Evolutionary conservation across 164 flowering plant genomes (phyloP).

Genomic region (Euptelea pleiosperma): DNA sequence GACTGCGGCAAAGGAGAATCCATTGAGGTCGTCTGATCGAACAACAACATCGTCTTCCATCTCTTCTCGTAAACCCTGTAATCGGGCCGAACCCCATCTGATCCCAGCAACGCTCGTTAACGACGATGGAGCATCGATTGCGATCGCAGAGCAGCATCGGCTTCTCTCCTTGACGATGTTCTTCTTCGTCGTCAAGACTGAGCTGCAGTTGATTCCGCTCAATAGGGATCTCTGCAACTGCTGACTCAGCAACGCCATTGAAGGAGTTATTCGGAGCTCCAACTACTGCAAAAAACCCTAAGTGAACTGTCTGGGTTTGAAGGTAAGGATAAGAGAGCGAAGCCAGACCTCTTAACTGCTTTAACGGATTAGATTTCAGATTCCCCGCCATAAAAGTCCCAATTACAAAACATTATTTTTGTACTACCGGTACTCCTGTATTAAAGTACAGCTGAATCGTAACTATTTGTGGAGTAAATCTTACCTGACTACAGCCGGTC

Average conservation of each 20-base stretch:
- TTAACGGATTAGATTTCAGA: slow-evolving; percentile 29
- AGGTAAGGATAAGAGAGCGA: slow-evolving; percentile 29
- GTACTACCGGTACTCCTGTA: too few species aligned
- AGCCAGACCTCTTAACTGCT: slow-evolving; percentile 43
- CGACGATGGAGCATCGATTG: slow-evolving; percentile 64
- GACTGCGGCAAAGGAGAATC: slow-evolving; percentile 88
- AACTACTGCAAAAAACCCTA: slow-evolving; percentile 4
- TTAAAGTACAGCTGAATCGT: too few species aligned
- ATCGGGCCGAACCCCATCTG: slow-evolving; percentile 60
- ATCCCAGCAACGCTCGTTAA: slow-evolving; percentile 46
- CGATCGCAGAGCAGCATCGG: slow-evolving; percentile 65
- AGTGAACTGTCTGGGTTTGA: slow-evolving; percentile 12
- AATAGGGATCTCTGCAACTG: slow-evolving; percentile 51
- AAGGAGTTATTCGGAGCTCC: not conserved
- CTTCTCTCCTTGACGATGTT: slow-evolving; percentile 12
- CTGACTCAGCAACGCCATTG: slow-evolving; percentile 70
- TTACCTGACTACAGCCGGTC: too few species aligned
- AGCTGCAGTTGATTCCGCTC: slow-evolving; percentile 26
- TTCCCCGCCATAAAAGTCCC: too few species aligned
- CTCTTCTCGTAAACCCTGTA: slow-evolving; percentile 81
- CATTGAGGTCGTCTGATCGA: slow-evolving; percentile 53
- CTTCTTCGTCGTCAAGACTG: slow-evolving; percentile 16
- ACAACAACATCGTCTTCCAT: slow-evolving; percentile 87
- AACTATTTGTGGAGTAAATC: too few species aligned
- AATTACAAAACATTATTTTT: too few species aligned